Evolutionary conservation across 2,329 filamentous ascomycete species (phyloP).

Genomic region (Cladosporium colombiae): DNA sequence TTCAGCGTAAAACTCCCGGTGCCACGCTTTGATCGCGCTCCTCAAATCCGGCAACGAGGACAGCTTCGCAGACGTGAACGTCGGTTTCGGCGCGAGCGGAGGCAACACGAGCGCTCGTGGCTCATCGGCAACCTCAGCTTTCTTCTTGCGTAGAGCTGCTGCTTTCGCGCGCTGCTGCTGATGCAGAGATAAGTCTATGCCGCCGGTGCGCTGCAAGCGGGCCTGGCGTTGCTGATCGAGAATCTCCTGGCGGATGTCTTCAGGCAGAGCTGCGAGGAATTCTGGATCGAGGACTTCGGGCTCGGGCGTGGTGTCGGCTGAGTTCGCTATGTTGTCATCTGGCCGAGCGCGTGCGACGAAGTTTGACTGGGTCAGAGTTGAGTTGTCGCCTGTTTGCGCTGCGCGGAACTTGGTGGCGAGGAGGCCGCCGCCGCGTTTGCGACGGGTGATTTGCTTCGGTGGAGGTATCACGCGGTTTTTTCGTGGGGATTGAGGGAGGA

Average conservation of each 20-base stretch:
- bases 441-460: conserved; percentile 64
- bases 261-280: conserved; percentile 80
- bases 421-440: conserved; percentile 59
- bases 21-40: conserved; percentile 74
- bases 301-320: conserved; percentile 35
- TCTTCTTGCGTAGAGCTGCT: conserved; percentile 23
- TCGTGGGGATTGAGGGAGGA: conserved; percentile 53
- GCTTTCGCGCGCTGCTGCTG: conserved; percentile 25
- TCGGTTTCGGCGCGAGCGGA: conserved; percentile 55
- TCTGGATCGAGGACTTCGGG: conserved; percentile 63
- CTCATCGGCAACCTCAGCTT: conserved; percentile 24
- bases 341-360: conserved; percentile 54
- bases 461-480: conserved; percentile 57
- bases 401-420: conserved; percentile 49
- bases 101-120: conserved; percentile 48
- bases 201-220: conserved; percentile 56
- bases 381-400: conserved; percentile 49
- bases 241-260: conserved; percentile 76
- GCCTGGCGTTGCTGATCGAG: conserved; percentile 69
- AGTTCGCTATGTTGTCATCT: conserved; percentile 25
- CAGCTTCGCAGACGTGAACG: conserved; percentile 63
- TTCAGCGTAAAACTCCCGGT: conserved; percentile 67
- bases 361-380: conserved; percentile 71
- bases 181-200: conserved; percentile 39
- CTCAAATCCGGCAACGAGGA: conserved; percentile 65